Conservation (phyloP, 202 grass and related monocot species). For the Dendrocalamus latiflorus region DNA sequence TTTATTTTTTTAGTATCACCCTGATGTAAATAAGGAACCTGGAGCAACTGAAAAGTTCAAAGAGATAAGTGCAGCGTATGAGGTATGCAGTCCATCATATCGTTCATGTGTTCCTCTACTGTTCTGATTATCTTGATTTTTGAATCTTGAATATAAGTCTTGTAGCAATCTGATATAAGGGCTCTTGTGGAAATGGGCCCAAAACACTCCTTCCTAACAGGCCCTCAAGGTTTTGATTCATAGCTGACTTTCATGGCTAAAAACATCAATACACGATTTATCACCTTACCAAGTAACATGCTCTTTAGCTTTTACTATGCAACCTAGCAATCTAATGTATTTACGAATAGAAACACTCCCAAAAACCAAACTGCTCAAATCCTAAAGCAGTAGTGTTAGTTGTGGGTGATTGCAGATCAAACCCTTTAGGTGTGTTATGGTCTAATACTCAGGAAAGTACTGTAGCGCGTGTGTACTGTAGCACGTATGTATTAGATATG, state of each 20-base stretch:
- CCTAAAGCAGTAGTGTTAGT: neutral
- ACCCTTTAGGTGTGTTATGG: no score
- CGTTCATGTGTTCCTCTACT: neutral
- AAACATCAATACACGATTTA: neutral
- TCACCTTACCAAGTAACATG: slow-evolving; percentile 1
- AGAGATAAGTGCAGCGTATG: slow-evolving; percentile 95
- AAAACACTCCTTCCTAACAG: neutral
- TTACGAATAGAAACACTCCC: neutral
- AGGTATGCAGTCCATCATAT: slow-evolving; percentile 43
- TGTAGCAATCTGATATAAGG: neutral
- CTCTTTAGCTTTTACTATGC: neutral
- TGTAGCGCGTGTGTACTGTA: no score
- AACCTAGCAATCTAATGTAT: neutral
- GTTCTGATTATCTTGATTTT: neutral
- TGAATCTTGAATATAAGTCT: neutral
- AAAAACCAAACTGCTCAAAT: neutral
- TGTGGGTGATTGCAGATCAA: neutral
- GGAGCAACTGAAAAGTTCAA: slow-evolving; percentile 98
- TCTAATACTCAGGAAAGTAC: no score
- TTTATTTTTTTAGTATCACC: no score
- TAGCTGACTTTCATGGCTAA: neutral
- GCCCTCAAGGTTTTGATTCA: neutral
- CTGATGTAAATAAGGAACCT: no score
- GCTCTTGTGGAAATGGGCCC: neutral
- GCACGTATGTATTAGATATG: no score